A percentile compares a stretch with the other conserved stretches of the same genome.
These are phyloP conservation scores for Phytophthora cajani DNA, from an alignment of 352 stramenopile species.

Conservation along the genomic window DNA sequence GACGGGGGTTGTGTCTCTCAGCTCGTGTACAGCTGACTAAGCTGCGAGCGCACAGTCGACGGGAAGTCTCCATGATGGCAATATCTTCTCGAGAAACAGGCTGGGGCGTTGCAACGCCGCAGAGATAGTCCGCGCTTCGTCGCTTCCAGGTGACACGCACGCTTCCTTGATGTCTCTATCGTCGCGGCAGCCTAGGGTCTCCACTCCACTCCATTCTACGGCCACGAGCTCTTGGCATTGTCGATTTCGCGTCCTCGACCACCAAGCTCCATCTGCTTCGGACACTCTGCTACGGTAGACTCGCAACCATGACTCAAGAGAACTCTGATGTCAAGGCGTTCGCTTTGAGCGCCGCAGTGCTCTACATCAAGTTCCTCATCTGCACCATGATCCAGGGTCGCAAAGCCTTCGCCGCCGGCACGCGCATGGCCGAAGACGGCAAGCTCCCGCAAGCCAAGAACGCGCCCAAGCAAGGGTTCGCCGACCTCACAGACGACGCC, in stretches of 20 bases:
- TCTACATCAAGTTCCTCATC: slow-evolving; percentile 71
- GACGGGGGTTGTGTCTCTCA: background rate
- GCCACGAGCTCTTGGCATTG: slow-evolving; percentile 24
- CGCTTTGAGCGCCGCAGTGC: slow-evolving; percentile 50
- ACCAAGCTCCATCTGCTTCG: slow-evolving; percentile 28
- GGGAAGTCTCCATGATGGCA: slow-evolving; percentile 17
- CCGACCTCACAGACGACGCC: slow-evolving; percentile 36
- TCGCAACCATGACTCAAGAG: slow-evolving; percentile 12
- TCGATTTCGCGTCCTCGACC: slow-evolving; percentile 31
- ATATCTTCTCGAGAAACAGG: slow-evolving; percentile 31
- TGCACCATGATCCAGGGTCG: slow-evolving; percentile 57
- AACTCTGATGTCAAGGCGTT: slow-evolving; percentile 44
- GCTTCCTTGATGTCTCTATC: slow-evolving; percentile 14
- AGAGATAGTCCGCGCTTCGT: slow-evolving; percentile 16
- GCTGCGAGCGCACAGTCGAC: background rate
- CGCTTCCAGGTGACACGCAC: slow-evolving; percentile 22
- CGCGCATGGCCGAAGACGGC: slow-evolving; percentile 53
- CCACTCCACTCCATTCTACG: slow-evolving; percentile 3
- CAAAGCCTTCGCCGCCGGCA: slow-evolving; percentile 55
- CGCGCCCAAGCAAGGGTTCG: slow-evolving; percentile 24
- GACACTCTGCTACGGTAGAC: background rate
- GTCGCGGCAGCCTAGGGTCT: background rate
- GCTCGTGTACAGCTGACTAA: slow-evolving; percentile 12
- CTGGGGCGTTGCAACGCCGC: slow-evolving; percentile 24
- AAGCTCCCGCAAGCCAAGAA: slow-evolving; percentile 41